These are phyloP conservation scores for Trichoderma erinaceum DNA, from an alignment of 495 filamentous ascomycete species.

Conservation along the genomic window DNA sequence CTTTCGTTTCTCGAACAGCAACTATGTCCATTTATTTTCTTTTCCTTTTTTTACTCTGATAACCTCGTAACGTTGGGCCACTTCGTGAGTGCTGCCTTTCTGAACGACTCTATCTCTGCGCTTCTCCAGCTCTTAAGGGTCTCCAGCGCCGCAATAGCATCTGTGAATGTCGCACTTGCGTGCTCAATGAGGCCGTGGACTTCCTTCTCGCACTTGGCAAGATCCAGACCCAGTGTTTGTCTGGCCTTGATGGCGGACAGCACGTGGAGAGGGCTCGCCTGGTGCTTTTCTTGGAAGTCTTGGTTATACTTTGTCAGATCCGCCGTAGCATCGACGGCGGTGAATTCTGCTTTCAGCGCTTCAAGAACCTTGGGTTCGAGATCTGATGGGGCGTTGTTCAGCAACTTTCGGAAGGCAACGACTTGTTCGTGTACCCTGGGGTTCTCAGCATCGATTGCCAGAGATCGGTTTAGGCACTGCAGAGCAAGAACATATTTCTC, in stretches of 20 bases:
- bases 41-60: conserved; percentile 1
- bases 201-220: conserved; percentile 53
- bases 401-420: conserved; percentile 58
- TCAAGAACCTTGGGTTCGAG: conserved; percentile 53
- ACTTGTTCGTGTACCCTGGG: conserved; percentile 74
- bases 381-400: conserved; percentile 52
- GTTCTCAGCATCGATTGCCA: conserved; percentile 60
- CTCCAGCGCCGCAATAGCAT: conserved; percentile 54
- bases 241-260: conserved; percentile 56
- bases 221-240: conserved; percentile 52
- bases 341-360: conserved; percentile 60
- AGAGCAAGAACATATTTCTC: conserved; percentile 80
- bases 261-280: conserved; percentile 55
- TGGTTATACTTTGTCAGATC: conserved; percentile 63
- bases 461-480: conserved; percentile 72
- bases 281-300: conserved; percentile 56
- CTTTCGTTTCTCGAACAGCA: background rate
- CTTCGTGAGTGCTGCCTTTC: conserved; percentile 56
- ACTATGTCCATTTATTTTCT: background rate
- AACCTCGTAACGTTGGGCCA: conserved; percentile 60
- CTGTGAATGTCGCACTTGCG: conserved; percentile 48
- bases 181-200: conserved; percentile 52
- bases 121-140: conserved; percentile 56
- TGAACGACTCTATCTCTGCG: conserved; percentile 51
- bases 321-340: conserved; percentile 49